Percentiles rank a stretch among this genome's conserved stretches.
Evolutionary conservation across 225 moss, liverwort and hornwort genomes (phyloP).

Genomic region (Neckera pumila): DNA sequence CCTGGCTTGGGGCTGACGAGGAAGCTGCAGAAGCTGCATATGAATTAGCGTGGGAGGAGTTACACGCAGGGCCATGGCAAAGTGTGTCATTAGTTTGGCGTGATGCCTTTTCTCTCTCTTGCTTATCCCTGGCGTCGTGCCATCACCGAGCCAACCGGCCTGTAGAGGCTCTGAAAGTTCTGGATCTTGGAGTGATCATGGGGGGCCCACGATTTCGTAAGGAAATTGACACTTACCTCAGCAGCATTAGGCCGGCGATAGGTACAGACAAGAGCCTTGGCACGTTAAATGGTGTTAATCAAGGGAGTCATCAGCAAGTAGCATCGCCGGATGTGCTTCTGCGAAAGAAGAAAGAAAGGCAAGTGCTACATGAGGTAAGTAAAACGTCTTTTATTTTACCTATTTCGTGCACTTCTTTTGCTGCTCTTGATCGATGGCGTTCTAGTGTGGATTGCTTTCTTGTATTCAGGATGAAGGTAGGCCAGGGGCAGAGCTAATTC

Average conservation of each 20-base stretch:
- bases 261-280: neutral
- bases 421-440: neutral
- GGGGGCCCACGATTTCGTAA: conserved; percentile 62
- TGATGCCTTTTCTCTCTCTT: conserved; percentile 84
- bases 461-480: neutral
- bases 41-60: conserved; percentile 97
- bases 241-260: conserved; percentile 9
- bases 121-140: conserved; percentile 56
- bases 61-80: conserved; percentile 82
- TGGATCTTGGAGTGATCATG: conserved; percentile 92
- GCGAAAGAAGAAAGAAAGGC: conserved; percentile 5
- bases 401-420: neutral
- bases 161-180: conserved; percentile 51
- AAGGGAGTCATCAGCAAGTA: conserved; percentile 10
- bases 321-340: neutral
- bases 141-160: conserved; percentile 27
- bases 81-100: conserved; percentile 71
- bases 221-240: conserved; percentile 44
- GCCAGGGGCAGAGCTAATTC: neutral
- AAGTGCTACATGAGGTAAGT: conserved; percentile 18
- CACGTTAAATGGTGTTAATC: neutral
- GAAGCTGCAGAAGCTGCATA: conserved; percentile 76
- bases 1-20: conserved; percentile 43
- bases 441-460: neutral
- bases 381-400: neutral